Base-by-base conservation (phyloP, 306 rosid genomes). In the Datisca glomerata region DNA sequence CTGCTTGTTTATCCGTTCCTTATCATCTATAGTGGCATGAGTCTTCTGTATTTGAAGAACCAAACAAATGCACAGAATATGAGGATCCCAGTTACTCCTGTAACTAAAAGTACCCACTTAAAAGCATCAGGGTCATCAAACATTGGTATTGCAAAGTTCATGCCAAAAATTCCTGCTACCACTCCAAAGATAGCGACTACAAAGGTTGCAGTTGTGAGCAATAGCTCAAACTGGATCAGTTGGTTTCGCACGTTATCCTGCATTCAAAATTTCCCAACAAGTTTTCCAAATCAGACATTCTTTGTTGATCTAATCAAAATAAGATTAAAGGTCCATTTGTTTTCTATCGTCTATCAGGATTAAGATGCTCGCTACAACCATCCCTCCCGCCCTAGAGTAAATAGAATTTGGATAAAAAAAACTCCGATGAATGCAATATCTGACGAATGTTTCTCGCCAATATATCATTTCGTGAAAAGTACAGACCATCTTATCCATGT, bases 171-270 rank as follows among this genome's bases (percentile, higher is more conserved):
- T 63, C 98, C 96, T 3, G 98, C 98, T 25, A 91, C 98, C 59
- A 84, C 96, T 18, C 98, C 98, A 55, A 84, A 84, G 21, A 91
- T 84, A 7, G 98, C 98, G 39, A 84, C 98, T 24, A 84, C 98
- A 64, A 91, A 80, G 24, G 98, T 91, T 28, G 92, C 98, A 19
- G 98, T 84, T 24, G 98, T 91, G 43, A 91, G 89, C 47, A 91
- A 70, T 28, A 91, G 86, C 69, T 91, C 98, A 49, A 91, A 91
- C 49, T 91, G 98, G 59, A 91, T 91, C 59, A 91, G 86, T 80
- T 84, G 98, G 31, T 91, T 91, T 22, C 98, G 83, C 8, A 91
- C 96, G 40, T 91, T 91, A 73, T 91, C 98, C 98, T 91, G 81
- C 49, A 45, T 49, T 24, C 22, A 49, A 47, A 25, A 47, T n/a